phyloP scores from a whole-genome alignment of 139 green algal species.

The Medakamo hakoo region DNA sequence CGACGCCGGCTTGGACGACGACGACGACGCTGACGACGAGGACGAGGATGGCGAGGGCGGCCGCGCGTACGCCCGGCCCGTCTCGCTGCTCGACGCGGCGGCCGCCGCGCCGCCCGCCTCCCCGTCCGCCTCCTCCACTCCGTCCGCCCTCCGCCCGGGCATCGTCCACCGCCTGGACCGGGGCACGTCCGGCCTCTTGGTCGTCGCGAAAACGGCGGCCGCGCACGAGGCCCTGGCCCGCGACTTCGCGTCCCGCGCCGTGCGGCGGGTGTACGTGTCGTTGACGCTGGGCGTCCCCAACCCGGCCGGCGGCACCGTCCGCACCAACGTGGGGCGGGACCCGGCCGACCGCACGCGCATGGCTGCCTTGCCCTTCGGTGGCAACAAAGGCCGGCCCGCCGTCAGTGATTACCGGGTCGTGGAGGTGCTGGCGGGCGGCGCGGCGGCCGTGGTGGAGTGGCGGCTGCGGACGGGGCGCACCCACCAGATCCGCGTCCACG shows the following conservation, averaged over 20 bases:
- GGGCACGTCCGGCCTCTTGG: slow-evolving; percentile 79
- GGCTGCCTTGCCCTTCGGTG: slow-evolving; percentile 35
- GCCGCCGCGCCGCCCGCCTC: neutral
- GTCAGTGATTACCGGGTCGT: slow-evolving; percentile 62
- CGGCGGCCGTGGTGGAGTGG: slow-evolving; percentile 72
- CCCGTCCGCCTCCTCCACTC: neutral
- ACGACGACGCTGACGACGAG: slow-evolving; percentile 2
- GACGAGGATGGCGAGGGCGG: slow-evolving; percentile 8
- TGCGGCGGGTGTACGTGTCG: slow-evolving; percentile 47
- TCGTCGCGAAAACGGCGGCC: slow-evolving; percentile 69
- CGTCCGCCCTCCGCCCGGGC: slow-evolving; percentile 56
- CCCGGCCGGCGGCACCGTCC: slow-evolving; percentile 22
- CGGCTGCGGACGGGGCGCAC: slow-evolving; percentile 84
- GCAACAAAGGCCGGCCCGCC: slow-evolving; percentile 34
- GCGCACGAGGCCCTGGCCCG: slow-evolving; percentile 10
- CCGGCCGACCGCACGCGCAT: slow-evolving; percentile 56
- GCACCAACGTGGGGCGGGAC: slow-evolving; percentile 53
- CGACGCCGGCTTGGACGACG: neutral
- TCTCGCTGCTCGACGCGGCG: neutral
- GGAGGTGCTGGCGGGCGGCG: slow-evolving; percentile 43
- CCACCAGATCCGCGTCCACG: slow-evolving; percentile 89
- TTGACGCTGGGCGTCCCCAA: slow-evolving; percentile 36
- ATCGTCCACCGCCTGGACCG: slow-evolving; percentile 96
- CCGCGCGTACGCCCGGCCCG: neutral
- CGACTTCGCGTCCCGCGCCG: slow-evolving; percentile 75